These are phyloP conservation scores for Paramecium sexaurelia DNA, from an alignment of 73 alveolate genomes.

Conservation along the genomic window DNA sequence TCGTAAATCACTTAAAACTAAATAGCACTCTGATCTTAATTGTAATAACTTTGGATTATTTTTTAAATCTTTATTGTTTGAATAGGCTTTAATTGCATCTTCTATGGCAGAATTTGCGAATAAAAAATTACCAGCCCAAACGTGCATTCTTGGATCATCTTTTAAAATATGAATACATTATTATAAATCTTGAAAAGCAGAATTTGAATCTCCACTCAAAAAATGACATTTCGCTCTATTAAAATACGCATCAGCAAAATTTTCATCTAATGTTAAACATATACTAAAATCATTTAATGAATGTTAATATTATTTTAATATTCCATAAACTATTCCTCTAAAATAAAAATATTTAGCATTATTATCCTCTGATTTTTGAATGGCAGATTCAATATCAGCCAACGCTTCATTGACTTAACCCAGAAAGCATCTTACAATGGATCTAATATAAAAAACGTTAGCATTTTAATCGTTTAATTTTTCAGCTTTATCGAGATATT, in stretches of 20 bases:
- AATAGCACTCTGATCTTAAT: constrained; percentile 66
- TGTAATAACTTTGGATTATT: constrained; percentile 21
- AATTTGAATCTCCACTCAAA: constrained; percentile 61
- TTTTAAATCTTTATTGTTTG: constrained; percentile 58
- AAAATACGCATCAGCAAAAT: constrained; percentile 64
- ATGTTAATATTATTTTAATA: constrained; percentile 32
- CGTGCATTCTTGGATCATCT: constrained; percentile 72
- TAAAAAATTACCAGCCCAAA: constrained; percentile 73
- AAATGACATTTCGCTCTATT: constrained; percentile 69
- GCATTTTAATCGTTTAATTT: constrained; percentile 61
- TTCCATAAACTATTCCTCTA: constrained; percentile 70
- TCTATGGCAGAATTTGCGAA: constrained; percentile 69
- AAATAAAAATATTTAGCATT: constrained; percentile 64
- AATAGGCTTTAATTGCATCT: constrained; percentile 72
- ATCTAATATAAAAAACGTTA: constrained; percentile 65
- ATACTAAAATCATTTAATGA: constrained; percentile 70
- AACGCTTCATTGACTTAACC: constrained; percentile 61
- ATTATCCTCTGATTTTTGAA: constrained; percentile 74
- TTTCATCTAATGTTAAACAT: constrained; percentile 67
- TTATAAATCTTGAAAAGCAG: constrained; percentile 67
- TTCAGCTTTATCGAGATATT: constrained; percentile 58
- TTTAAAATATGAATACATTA: constrained; percentile 39
- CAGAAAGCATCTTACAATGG: constrained; percentile 58
- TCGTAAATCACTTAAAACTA: constrained; percentile 29
- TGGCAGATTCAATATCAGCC: constrained; percentile 67